Percentiles rank a stretch among this genome's conserved stretches.
These are phyloP conservation scores for Globisporangium rhizosaccharum DNA, from an alignment of 352 stramenopile species.

Conservation along the genomic window DNA sequence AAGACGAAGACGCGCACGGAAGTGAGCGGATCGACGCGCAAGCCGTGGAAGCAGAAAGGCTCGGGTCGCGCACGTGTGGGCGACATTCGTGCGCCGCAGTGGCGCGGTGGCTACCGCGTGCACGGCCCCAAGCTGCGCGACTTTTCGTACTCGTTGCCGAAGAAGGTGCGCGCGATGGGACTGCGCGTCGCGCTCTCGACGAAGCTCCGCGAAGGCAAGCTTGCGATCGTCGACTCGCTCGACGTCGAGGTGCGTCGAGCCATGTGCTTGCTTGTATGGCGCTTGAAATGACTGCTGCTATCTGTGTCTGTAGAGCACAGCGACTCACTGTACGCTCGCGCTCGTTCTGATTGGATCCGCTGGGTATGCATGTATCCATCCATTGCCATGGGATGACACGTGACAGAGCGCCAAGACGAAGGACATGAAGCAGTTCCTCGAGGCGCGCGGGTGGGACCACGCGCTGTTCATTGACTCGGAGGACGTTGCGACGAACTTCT, in stretches of 20 bases:
- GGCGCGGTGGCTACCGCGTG: slow-evolving; percentile 79
- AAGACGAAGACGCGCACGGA: slow-evolving; percentile 88
- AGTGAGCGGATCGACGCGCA: slow-evolving; percentile 83
- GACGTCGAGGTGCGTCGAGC: slow-evolving; percentile 54
- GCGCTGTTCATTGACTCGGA: slow-evolving; percentile 80
- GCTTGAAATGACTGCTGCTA: background rate
- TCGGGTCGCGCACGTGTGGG: slow-evolving; percentile 81
- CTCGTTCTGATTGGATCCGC: too few species aligned
- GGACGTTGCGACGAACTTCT: slow-evolving; percentile 69
- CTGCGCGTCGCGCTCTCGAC: slow-evolving; percentile 81
- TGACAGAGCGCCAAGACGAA: slow-evolving; percentile 80
- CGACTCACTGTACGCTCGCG: too few species aligned
- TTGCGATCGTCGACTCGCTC: slow-evolving; percentile 75
- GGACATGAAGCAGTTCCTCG: slow-evolving; percentile 79
- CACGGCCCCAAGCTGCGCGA: slow-evolving; percentile 82
- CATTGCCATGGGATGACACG: background rate
- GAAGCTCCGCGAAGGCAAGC: slow-evolving; percentile 84
- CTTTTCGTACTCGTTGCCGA: slow-evolving; percentile 83
- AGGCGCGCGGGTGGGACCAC: slow-evolving; percentile 77
- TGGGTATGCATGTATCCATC: background rate
- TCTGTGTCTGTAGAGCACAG: too few species aligned
- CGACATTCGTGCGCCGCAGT: slow-evolving; percentile 81
- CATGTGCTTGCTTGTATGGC: background rate
- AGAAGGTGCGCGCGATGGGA: slow-evolving; percentile 87
- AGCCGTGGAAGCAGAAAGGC: slow-evolving; percentile 88